These are phyloP conservation scores for Lachnellula subtilissima DNA, from an alignment of 2,329 filamentous ascomycete species.

Conservation along the genomic window DNA sequence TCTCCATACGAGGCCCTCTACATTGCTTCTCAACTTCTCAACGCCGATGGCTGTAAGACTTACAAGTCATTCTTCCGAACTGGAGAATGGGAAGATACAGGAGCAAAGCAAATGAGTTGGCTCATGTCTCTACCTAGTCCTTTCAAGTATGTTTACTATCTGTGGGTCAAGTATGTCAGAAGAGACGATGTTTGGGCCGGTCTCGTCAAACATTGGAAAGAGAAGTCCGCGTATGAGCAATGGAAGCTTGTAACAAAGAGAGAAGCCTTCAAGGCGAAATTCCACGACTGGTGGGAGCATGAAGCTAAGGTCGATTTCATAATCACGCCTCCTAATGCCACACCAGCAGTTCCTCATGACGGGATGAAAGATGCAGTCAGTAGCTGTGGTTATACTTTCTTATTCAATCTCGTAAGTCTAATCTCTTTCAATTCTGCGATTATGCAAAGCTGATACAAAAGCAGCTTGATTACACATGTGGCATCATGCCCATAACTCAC, in stretches of 20 bases:
- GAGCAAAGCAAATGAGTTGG: slow-evolving; percentile 68
- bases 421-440: slow-evolving; percentile 26
- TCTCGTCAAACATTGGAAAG: slow-evolving; percentile 66
- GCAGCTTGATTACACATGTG: slow-evolving; percentile 78
- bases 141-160: slow-evolving; percentile 79
- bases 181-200: slow-evolving; percentile 74
- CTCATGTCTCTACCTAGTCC: slow-evolving; percentile 70
- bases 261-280: slow-evolving; percentile 71
- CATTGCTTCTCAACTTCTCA: slow-evolving; percentile 75
- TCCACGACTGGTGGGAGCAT: slow-evolving; percentile 85
- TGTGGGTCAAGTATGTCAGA: slow-evolving; percentile 81
- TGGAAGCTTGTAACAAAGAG: slow-evolving; percentile 76
- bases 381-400: slow-evolving; percentile 87
- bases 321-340: slow-evolving; percentile 81
- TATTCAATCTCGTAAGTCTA: slow-evolving; percentile 74
- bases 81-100: slow-evolving; percentile 75
- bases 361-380: slow-evolving; percentile 82
- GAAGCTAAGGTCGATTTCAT: slow-evolving; percentile 69
- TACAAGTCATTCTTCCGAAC: slow-evolving; percentile 72
- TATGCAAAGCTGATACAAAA: not conserved
- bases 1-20: slow-evolving; percentile 69
- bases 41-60: slow-evolving; percentile 76
- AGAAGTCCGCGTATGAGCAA: slow-evolving; percentile 70
- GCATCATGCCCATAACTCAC: slow-evolving; percentile 79
- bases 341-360: slow-evolving; percentile 79